Percentiles rank a stretch among this genome's conserved stretches.
phyloP scores from a whole-genome alignment of 2,329 filamentous ascomycete genomes.

The Hymenoscyphus occultus region DNA sequence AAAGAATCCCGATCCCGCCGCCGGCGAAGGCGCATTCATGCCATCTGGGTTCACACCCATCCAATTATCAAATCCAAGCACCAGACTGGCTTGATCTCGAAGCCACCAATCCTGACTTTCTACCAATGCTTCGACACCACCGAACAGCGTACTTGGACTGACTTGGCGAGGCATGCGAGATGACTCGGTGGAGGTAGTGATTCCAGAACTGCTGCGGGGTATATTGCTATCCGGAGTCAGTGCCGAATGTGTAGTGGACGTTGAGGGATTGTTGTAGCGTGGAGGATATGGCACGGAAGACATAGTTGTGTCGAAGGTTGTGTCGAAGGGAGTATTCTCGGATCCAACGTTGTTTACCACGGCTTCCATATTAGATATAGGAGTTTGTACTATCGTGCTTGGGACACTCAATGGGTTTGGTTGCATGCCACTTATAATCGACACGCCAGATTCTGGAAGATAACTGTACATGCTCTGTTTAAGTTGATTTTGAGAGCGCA shows the following conservation, averaged over 20 bases:
- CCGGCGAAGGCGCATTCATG: not conserved
- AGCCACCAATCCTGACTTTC: slow-evolving; percentile 66
- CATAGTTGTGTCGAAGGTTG: slow-evolving; percentile 20
- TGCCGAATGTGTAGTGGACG: slow-evolving; percentile 10
- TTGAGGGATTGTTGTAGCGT: slow-evolving; percentile 18
- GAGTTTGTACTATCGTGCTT: slow-evolving; percentile 4
- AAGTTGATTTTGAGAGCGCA: slow-evolving; percentile 26
- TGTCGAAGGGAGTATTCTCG: slow-evolving; percentile 19
- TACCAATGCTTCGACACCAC: slow-evolving; percentile 57
- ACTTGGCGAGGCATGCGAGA: slow-evolving; percentile 36
- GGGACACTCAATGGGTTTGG: slow-evolving; percentile 3
- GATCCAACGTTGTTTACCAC: slow-evolving; percentile 17
- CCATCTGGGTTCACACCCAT: slow-evolving; percentile 25
- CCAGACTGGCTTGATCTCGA: slow-evolving; percentile 58
- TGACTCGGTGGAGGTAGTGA: slow-evolving; percentile 16
- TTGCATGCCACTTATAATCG: slow-evolving; percentile 4
- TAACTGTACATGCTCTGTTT: slow-evolving; percentile 34
- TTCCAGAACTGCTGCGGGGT: slow-evolving; percentile 21
- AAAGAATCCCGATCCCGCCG: slow-evolving; percentile 7
- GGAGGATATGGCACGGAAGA: slow-evolving; percentile 25
- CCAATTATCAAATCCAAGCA: slow-evolving; percentile 63
- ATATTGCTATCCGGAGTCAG: slow-evolving; percentile 18
- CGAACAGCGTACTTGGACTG: slow-evolving; percentile 51
- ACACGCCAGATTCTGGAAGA: slow-evolving; percentile 16
- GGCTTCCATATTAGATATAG: not conserved